Evolutionary conservation across 2,329 filamentous ascomycete species (phyloP).

Genomic region (Colletotrichum cordylinicola): DNA sequence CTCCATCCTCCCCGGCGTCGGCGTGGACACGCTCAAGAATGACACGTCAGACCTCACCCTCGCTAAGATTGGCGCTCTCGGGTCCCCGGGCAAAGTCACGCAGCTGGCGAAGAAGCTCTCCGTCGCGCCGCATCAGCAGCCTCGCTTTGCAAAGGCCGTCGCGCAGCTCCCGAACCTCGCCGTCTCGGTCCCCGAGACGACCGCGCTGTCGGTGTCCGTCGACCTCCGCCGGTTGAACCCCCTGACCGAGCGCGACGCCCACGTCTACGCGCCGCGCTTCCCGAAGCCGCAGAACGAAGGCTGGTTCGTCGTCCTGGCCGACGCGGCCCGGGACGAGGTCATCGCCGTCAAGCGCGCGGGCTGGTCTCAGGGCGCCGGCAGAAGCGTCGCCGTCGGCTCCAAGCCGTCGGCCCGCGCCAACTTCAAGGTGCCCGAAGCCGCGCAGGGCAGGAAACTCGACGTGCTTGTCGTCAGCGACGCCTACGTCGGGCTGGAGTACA

Average conservation of each 20-base stretch:
- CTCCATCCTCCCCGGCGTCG: conserved; percentile 79
- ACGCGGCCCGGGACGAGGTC: conserved; percentile 73
- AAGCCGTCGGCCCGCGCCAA: conserved; percentile 59
- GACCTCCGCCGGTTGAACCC: conserved; percentile 71
- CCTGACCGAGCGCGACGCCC: conserved; percentile 67
- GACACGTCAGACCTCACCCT: conserved; percentile 43
- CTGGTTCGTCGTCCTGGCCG: conserved; percentile 84
- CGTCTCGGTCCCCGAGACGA: conserved; percentile 66
- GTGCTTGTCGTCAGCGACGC: conserved; percentile 84
- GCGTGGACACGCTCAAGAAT: conserved; percentile 45
- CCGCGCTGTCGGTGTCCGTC: conserved; percentile 67
- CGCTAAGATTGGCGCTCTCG: conserved; percentile 44
- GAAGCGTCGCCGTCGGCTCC: conserved; percentile 41
- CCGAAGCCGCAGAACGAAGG: conserved; percentile 95
- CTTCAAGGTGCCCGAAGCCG: conserved; percentile 64
- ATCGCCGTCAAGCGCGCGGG: conserved; percentile 85
- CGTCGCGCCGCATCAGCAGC: conserved; percentile 49
- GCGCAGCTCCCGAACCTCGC: conserved; percentile 73
- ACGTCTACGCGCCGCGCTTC: conserved; percentile 87
- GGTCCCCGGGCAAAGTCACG: conserved; percentile 37
- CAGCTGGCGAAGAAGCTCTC: conserved; percentile 56
- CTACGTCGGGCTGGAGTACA: conserved; percentile 77
- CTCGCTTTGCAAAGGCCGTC: conserved; percentile 63
- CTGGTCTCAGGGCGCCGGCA: conserved; percentile 57
- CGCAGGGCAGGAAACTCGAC: conserved; percentile 67